Conservation (phyloP, 208 protist species). For the Trypanosoma theileri region DNA sequence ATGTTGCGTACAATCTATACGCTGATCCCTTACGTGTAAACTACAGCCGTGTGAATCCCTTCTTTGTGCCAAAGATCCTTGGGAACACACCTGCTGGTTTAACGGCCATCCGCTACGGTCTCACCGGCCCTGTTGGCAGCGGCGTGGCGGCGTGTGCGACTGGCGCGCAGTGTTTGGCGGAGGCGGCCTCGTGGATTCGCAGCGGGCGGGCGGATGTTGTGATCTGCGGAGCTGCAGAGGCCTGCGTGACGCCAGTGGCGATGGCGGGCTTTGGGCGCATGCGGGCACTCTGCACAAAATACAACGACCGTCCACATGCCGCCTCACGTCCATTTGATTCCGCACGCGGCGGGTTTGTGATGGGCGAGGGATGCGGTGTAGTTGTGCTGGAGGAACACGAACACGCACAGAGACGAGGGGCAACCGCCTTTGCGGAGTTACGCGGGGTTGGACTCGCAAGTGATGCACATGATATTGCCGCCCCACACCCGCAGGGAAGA, state of each 20-base stretch:
- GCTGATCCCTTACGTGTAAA: conserved; percentile 35
- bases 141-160: conserved; percentile 97
- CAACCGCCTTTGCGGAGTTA: conserved; percentile 91
- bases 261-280: conserved; percentile 94
- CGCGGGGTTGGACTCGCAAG: conserved; percentile 82
- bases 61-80: conserved; percentile 97
- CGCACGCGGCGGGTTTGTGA: conserved; percentile 94
- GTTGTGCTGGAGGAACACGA: conserved; percentile 93
- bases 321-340: conserved; percentile 95
- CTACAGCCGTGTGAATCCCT: conserved; percentile 79
- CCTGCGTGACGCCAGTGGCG: conserved; percentile 90
- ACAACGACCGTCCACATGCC: conserved; percentile 82
- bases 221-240: conserved; percentile 93
- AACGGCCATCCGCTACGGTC: conserved; percentile 85
- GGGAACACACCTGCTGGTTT: conserved; percentile 96
- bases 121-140: conserved; percentile 92
- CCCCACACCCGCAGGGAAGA: conserved; percentile 85
- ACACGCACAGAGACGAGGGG: conserved; percentile 77
- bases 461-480: conserved; percentile 96
- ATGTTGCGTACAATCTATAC: conserved; percentile 59
- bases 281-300: conserved; percentile 92
- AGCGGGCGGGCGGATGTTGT: conserved; percentile 84
- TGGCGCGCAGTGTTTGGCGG: conserved; percentile 96
- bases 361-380: conserved; percentile 96
- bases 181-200: conserved; percentile 89